A percentile compares a stretch with the other conserved stretches of the same genome.
These are phyloP conservation scores for Carex pumila DNA, from an alignment of 176 grass and related monocot genomes.

Conservation along the genomic window DNA sequence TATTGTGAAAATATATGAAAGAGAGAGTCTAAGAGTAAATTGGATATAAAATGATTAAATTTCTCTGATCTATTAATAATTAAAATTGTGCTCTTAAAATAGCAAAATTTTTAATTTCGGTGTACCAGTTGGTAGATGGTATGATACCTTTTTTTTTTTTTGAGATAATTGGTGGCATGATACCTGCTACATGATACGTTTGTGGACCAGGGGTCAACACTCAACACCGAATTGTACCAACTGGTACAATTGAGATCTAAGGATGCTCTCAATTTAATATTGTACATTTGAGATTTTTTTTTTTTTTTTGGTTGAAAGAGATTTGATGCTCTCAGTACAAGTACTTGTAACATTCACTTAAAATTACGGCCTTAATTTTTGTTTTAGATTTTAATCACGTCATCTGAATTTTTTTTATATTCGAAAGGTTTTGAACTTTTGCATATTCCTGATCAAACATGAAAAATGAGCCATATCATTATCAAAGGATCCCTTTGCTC, in stretches of 20 bases:
- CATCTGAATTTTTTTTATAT: neutral
- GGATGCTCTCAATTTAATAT: too few relatives aligned
- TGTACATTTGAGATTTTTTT: too few relatives aligned
- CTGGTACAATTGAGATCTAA: neutral
- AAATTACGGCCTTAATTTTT: neutral
- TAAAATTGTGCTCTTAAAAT: too few relatives aligned
- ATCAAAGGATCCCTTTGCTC: neutral
- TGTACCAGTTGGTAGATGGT: neutral
- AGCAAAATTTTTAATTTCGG: neutral
- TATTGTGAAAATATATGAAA: too few relatives aligned
- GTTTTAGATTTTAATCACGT: neutral
- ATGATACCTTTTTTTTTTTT: neutral
- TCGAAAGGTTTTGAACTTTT: neutral
- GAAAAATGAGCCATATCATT: neutral
- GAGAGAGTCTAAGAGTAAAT: too few relatives aligned
- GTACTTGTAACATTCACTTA: neutral
- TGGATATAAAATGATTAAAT: too few relatives aligned
- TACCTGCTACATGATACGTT: neutral
- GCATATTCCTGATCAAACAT: neutral
- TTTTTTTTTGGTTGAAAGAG: too few relatives aligned
- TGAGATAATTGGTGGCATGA: neutral
- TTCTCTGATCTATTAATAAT: too few relatives aligned
- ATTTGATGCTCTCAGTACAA: neutral
- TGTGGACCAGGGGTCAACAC: neutral
- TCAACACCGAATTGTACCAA: neutral